Conservation (phyloP, 345 rosid species). For the Litchi chinensis region DNA sequence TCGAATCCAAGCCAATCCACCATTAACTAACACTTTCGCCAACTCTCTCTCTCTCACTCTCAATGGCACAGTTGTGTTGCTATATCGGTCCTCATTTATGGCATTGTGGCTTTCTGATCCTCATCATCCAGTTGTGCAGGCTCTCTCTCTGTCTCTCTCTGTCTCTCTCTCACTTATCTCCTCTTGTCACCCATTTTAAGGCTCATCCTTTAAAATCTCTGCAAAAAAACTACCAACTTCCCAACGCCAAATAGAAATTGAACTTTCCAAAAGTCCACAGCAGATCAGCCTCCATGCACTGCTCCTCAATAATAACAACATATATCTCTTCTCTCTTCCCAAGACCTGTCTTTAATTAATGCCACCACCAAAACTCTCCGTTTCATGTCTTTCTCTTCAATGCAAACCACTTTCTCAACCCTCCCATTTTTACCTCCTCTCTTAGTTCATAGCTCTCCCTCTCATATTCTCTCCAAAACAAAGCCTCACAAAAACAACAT, state of each 20-base stretch:
- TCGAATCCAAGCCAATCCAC: neutral
- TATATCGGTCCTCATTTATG: constrained; percentile 34
- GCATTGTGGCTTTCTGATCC: neutral
- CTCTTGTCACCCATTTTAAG: constrained; percentile 34
- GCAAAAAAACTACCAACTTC: constrained; percentile 14
- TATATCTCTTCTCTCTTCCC: neutral
- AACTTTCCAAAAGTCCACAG: neutral
- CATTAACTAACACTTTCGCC: neutral
- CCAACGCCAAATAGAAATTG: neutral
- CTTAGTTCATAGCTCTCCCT: neutral
- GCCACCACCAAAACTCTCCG: neutral
- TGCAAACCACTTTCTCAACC: neutral
- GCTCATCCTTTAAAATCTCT: neutral
- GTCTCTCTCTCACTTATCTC: constrained; percentile 20
- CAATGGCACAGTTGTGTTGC: constrained; percentile 38
- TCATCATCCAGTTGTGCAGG: neutral
- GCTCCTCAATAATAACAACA: neutral
- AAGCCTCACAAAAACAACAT: neutral
- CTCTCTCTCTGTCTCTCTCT: neutral
- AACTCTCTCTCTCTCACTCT: constrained; percentile 7
- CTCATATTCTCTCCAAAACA: neutral
- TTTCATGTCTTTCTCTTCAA: neutral
- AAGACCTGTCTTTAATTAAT: neutral
- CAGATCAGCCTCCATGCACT: constrained; percentile 1
- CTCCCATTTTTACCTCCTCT: neutral